phyloP scores from a whole-genome alignment of 345 rosid species.

The Murraya paniculata region DNA sequence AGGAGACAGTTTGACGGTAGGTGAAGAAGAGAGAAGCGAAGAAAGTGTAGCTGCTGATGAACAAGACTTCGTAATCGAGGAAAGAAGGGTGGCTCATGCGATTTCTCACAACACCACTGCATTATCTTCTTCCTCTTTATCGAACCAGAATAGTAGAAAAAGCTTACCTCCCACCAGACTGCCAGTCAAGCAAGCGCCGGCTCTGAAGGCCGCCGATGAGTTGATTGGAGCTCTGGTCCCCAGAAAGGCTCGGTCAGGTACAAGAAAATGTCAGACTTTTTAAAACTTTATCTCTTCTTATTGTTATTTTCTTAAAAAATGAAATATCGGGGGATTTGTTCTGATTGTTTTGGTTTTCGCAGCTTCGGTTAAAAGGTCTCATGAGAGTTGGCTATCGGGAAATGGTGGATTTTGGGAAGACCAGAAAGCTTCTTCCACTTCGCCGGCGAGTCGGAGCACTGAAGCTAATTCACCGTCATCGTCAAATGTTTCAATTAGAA shows the following conservation, averaged over 20 bases:
- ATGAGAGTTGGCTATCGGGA: slow-evolving; percentile 46
- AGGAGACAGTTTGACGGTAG: slow-evolving; percentile 29
- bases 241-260: slow-evolving; percentile 68
- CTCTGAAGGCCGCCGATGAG: slow-evolving; percentile 36
- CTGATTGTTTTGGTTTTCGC: not conserved
- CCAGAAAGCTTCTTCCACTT: slow-evolving; percentile 37
- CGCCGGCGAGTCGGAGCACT: slow-evolving; percentile 38
- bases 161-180: slow-evolving; percentile 12
- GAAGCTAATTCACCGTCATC: slow-evolving; percentile 43
- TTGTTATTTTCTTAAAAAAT: not conserved
- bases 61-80: slow-evolving; percentile 23
- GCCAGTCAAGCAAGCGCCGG: slow-evolving; percentile 2
- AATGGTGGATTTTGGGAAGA: slow-evolving; percentile 44
- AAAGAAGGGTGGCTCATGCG: slow-evolving; percentile 6
- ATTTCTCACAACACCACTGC: not conserved
- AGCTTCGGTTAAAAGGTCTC: slow-evolving; percentile 60
- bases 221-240: slow-evolving; percentile 57
- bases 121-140: slow-evolving; percentile 5
- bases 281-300: not conserved
- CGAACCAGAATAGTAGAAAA: slow-evolving; percentile 27
- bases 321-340: not conserved
- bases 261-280: not conserved
- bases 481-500: slow-evolving; percentile 40
- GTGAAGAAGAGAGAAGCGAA: slow-evolving; percentile 36
- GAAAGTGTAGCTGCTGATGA: slow-evolving; percentile 40